These are phyloP conservation scores for Fraxinus sp. DNA, from an alignment of 305 asterid species.

Conservation along the genomic window DNA sequence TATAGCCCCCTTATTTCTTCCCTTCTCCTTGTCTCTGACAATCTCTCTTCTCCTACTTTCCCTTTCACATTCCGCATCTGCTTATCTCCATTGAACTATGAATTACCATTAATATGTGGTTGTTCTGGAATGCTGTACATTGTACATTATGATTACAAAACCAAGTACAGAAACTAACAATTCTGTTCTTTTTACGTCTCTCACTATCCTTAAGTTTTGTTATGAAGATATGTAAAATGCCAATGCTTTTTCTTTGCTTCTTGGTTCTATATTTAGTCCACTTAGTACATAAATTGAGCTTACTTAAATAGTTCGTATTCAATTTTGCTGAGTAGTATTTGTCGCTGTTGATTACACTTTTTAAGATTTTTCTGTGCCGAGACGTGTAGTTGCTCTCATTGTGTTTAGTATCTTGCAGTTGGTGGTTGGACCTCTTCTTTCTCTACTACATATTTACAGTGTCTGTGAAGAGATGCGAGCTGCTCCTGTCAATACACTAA, in stretches of 20 bases:
- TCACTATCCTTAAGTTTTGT: neutral
- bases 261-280: neutral
- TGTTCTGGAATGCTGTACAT: neutral
- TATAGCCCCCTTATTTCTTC: neutral
- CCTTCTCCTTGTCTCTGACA: neutral
- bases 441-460: constrained; percentile 67
- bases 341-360: neutral
- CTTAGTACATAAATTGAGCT: neutral
- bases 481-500: constrained; percentile 89
- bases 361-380: neutral
- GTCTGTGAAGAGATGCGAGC: constrained; percentile 94
- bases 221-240: neutral
- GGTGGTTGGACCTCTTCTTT: constrained; percentile 78
- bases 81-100: neutral
- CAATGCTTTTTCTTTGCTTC: neutral
- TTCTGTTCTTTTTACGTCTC: neutral
- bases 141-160: neutral
- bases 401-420: constrained; percentile 48
- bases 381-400: constrained; percentile 18
- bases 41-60: neutral
- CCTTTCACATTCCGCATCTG: neutral
- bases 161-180: neutral
- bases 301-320: neutral
- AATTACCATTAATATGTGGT: neutral
- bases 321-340: neutral